phyloP scores from a whole-genome alignment of 2,329 filamentous ascomycete species.

The Hyphodiscus sp. region DNA sequence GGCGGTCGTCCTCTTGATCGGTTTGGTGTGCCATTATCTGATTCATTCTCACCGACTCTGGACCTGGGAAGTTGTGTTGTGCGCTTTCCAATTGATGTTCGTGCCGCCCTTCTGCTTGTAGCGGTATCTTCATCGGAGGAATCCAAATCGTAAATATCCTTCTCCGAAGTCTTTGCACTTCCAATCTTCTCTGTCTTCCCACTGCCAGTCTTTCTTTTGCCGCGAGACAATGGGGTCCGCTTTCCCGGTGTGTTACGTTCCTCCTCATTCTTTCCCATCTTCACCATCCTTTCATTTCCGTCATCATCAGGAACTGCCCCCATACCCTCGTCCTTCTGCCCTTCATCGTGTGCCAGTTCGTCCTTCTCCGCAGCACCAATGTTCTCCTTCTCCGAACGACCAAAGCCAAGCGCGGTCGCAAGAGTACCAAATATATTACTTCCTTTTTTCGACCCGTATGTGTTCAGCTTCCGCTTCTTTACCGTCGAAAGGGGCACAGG shows the following conservation, averaged over 20 bases:
- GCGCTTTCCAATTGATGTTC: neutral
- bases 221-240: neutral
- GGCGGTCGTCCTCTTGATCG: neutral
- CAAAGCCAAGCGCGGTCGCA: neutral
- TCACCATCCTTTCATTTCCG: neutral
- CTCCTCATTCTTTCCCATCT: neutral
- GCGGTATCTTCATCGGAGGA: neutral
- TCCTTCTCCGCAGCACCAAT: neutral
- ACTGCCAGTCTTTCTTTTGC: neutral
- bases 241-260: neutral
- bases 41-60: neutral
- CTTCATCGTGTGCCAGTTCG: neutral
- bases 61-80: neutral
- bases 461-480: neutral
- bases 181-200: neutral
- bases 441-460: neutral
- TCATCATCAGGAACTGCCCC: constrained; percentile 9
- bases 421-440: neutral
- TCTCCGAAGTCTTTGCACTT: neutral
- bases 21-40: neutral
- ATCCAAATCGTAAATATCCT: neutral
- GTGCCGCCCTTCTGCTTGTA: neutral
- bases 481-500: neutral
- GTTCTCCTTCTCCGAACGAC: constrained; percentile 1
- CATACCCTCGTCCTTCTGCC: constrained; percentile 2